Evolutionary conservation across 106 monocot species (phyloP), one percentile per base, ranked within the genome.

Genomic region (Gastrodia elata): DNA sequence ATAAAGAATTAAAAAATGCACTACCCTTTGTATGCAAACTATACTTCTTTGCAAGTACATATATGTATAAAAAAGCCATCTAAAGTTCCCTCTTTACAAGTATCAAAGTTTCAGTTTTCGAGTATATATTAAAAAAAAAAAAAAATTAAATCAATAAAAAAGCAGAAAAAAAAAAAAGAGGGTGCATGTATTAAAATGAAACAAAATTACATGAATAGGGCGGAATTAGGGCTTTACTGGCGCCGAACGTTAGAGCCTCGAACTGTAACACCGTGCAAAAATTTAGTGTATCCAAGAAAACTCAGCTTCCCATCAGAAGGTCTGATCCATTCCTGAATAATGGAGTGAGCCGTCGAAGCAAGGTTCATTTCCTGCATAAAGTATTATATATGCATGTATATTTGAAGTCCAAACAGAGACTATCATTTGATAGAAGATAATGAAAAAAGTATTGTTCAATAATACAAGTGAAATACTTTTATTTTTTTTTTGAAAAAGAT

Each of bases 221-320:
- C n/a, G n/a, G 65, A 4, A 13, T 16, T 36, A n/a, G 1, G 2
- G 20, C 0, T 38, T 40, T 85, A 87, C 34, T 65, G 78, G 32
- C 81, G 84, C 74, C 93, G 88, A 42, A 78, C 71, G 69, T 84
- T 84, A 22, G 88, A 79, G 74, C 78, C 82, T 0, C 97, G 80
- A 40, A 90, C 76, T 13, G 90, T 93, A 59, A 93, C 93, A 24
- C 97, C 97, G 39, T 93, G 93, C 77, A 98, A 98, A 73, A 88
- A 98, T 85, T 93, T 98, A 64, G 92, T 93, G 81, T 84, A 98
- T 26, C 93, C 97, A 38, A 90, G 82, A 74, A 93, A 88, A 68
- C 83, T 93, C 41, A 98, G 86, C 76, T 88, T 98, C 27, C 97
- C 81, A 71, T 98, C 97, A 1, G 83, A 79, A 28, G 37, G 71